Percentiles rank a stretch among this genome's conserved stretches.
Conservation (phyloP, 1,139 yeast genomes). For the Candida sp. region DNA sequence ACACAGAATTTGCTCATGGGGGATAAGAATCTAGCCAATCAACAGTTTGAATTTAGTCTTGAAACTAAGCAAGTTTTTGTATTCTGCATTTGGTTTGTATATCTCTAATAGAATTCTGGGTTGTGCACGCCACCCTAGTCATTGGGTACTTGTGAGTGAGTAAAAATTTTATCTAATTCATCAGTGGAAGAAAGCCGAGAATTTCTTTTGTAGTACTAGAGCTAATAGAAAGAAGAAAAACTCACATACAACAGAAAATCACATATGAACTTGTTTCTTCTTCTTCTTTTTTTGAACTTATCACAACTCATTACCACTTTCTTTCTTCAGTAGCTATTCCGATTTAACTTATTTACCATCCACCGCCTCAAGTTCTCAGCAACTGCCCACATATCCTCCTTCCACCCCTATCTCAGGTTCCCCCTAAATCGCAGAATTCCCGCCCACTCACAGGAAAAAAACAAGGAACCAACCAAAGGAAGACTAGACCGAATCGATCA, state of each 20-base stretch:
- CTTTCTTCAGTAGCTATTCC: too few species aligned
- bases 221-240: neutral
- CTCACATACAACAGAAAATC: neutral
- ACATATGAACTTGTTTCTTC: neutral
- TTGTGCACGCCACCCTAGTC: too few species aligned
- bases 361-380: too few species aligned
- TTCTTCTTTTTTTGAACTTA: neutral
- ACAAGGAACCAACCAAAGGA: neutral
- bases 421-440: neutral
- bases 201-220: neutral
- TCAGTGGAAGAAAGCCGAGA: constrained; percentile 16
- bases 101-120: neutral
- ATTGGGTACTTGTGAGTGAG: neutral
- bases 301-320: neutral
- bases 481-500: neutral
- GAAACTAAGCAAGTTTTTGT: neutral
- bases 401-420: too few species aligned
- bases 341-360: too few species aligned
- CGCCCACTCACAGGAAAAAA: neutral
- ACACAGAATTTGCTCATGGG: neutral
- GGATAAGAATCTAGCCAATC: neutral
- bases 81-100: neutral
- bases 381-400: neutral
- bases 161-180: constrained; percentile 23
- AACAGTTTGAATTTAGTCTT: neutral